A percentile compares a stretch with the other conserved stretches of the same genome.
Conservation (phyloP, 345 rosid genomes). For the Nasturtium officinale region DNA sequence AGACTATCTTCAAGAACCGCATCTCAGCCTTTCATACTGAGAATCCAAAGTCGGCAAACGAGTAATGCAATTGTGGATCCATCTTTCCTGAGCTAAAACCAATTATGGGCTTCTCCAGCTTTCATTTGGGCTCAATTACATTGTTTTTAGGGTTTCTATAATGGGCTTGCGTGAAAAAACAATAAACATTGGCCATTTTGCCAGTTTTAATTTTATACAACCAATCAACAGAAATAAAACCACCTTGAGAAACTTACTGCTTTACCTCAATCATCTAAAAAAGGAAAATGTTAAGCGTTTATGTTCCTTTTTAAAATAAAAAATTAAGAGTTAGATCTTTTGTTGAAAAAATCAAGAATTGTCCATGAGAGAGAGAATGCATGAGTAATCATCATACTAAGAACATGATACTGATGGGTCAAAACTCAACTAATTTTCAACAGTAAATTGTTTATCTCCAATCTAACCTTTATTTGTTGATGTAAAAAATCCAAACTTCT, state of each 20-base stretch:
- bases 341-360: slow-evolving; percentile 4
- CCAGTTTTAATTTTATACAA: not conserved
- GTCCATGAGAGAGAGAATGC: slow-evolving; percentile 18
- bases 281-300: not conserved
- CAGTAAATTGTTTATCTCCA: not conserved
- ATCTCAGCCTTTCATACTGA: no score
- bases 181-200: not conserved
- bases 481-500: not conserved
- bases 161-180: not conserved
- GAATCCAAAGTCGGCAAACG: no score
- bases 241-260: not conserved
- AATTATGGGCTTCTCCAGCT: not conserved
- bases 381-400: slow-evolving; percentile 18
- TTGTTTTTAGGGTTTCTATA: not conserved
- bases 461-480: not conserved
- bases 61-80: no score
- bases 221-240: not conserved
- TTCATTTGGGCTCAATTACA: not conserved
- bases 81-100: no score
- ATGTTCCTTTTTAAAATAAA: no score
- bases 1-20: no score
- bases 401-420: slow-evolving; percentile 1
- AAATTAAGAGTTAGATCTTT: not conserved
- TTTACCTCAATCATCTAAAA: not conserved
- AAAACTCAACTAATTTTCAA: slow-evolving; percentile 10